Conservation (phyloP, 2,329 filamentous ascomycete species). For the Talaromyces sp. region DNA sequence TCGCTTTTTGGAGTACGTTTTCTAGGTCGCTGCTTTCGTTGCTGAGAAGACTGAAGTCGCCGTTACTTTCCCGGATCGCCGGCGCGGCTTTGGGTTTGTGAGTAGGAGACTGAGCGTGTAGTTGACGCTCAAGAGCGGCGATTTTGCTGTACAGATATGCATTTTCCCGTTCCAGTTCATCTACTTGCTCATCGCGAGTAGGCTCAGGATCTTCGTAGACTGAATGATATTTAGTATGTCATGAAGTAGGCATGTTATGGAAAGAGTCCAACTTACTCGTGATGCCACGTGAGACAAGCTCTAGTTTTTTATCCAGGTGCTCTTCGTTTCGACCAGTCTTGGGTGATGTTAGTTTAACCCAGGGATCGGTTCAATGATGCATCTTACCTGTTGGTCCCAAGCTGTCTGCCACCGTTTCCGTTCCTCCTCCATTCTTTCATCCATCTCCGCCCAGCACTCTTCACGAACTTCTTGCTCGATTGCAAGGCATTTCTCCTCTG, state of each 20-base stretch:
- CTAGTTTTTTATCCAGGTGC: conserved; percentile 83
- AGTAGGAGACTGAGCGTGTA: conserved; percentile 57
- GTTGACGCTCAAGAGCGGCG: conserved; percentile 59
- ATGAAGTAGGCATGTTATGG: background rate
- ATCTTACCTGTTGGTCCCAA: conserved; percentile 62
- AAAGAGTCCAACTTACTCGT: conserved; percentile 32
- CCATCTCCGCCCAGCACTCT: conserved; percentile 83
- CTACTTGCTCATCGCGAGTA: conserved; percentile 52
- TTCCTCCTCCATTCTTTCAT: conserved; percentile 67
- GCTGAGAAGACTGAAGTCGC: conserved; percentile 24
- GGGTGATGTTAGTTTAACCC: conserved; percentile 10
- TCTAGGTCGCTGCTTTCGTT: conserved; percentile 35
- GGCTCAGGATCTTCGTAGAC: conserved; percentile 44
- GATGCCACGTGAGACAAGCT: conserved; percentile 57
- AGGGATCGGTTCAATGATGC: background rate
- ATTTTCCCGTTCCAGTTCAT: conserved; percentile 66
- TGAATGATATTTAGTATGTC: conserved; percentile 9
- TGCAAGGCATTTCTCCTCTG: conserved; percentile 59
- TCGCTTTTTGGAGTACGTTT: conserved; percentile 32
- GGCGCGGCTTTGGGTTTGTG: conserved; percentile 40
- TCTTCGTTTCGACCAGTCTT: conserved; percentile 66
- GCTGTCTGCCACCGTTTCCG: conserved; percentile 74
- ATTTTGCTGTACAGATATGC: conserved; percentile 62
- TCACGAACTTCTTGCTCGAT: conserved; percentile 82
- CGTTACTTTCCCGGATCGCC: conserved; percentile 8